A percentile compares a stretch with the other conserved stretches of the same genome.
phyloP scores from a whole-genome alignment of 2,329 filamentous ascomycete species.

The Sarocladium brachiariae region DNA sequence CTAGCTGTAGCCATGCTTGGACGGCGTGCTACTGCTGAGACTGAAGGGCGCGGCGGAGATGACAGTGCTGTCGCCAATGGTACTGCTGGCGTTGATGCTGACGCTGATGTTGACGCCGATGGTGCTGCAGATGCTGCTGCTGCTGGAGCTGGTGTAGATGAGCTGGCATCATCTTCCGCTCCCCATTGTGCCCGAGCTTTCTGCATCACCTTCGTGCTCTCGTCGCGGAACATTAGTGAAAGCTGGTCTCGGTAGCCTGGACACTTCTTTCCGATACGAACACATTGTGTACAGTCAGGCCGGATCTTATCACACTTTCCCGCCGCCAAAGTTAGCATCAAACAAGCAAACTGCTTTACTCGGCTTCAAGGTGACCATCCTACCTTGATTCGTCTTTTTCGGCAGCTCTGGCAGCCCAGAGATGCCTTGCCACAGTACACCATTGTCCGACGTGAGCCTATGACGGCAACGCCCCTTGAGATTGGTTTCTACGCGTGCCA shows the following conservation, averaged over 20 bases:
- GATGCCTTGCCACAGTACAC: slow-evolving; percentile 53
- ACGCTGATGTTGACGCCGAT: neutral
- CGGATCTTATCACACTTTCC: slow-evolving; percentile 54
- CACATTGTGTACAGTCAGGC: slow-evolving; percentile 57
- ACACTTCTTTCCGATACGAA: slow-evolving; percentile 51
- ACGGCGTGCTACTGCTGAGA: neutral
- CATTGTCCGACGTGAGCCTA: slow-evolving; percentile 28
- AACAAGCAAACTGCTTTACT: neutral
- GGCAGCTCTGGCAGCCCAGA: slow-evolving; percentile 47
- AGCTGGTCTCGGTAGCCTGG: slow-evolving; percentile 59
- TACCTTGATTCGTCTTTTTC: slow-evolving; percentile 49
- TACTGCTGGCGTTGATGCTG: neutral
- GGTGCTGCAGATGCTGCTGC: too few species aligned
- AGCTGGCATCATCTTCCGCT: slow-evolving; percentile 15
- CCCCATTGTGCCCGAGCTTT: slow-evolving; percentile 50
- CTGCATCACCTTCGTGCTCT: slow-evolving; percentile 54
- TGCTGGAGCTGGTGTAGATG: too few species aligned
- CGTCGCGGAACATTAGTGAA: slow-evolving; percentile 59
- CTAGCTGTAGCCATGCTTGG: neutral
- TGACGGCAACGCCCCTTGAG: too few species aligned
- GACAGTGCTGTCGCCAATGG: too few species aligned
- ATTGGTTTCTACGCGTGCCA: neutral
- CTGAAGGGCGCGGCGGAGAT: neutral
- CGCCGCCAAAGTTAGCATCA: neutral
- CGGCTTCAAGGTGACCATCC: slow-evolving; percentile 11